Evolutionary conservation across 2,329 filamentous ascomycete genomes (phyloP).

Genomic region (Fusarium keratoplasticum): DNA sequence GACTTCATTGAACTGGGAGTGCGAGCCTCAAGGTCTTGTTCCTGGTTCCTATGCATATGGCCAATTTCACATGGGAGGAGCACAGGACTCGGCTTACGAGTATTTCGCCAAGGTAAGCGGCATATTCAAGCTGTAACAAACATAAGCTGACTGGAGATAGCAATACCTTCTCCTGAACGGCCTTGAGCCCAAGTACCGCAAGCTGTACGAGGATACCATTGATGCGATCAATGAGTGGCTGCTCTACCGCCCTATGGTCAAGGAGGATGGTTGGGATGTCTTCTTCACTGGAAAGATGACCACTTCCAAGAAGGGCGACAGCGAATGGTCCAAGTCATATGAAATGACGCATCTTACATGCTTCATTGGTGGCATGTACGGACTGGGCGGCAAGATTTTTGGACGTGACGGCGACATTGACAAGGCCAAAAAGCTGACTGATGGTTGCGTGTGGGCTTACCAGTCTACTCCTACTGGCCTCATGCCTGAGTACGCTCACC

Average conservation of each 20-base stretch:
- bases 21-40: constrained; percentile 70
- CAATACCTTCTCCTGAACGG: constrained; percentile 81
- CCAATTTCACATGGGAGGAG: constrained; percentile 70
- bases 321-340: constrained; percentile 62
- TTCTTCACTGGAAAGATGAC: constrained; percentile 76
- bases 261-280: constrained; percentile 73
- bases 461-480: constrained; percentile 69
- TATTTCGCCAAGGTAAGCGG: constrained; percentile 71
- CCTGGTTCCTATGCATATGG: constrained; percentile 58
- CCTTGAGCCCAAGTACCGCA: constrained; percentile 75
- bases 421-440: constrained; percentile 71
- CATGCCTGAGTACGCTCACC: constrained; percentile 68
- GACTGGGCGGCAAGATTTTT: constrained; percentile 73
- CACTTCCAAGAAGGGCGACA: constrained; percentile 56
- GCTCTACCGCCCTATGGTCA: constrained; percentile 81
- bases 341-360: constrained; percentile 74
- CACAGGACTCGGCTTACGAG: constrained; percentile 78
- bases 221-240: constrained; percentile 78
- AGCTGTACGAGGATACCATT: constrained; percentile 76
- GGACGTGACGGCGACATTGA: constrained; percentile 69
- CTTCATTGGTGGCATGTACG: constrained; percentile 78
- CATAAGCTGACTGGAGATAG: constrained; percentile 57
- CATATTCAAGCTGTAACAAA: background rate
- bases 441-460: constrained; percentile 79
- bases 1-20: constrained; percentile 56